These are phyloP conservation scores for Picea glauca DNA, from an alignment of 75 land plant species.

Conservation along the genomic window DNA sequence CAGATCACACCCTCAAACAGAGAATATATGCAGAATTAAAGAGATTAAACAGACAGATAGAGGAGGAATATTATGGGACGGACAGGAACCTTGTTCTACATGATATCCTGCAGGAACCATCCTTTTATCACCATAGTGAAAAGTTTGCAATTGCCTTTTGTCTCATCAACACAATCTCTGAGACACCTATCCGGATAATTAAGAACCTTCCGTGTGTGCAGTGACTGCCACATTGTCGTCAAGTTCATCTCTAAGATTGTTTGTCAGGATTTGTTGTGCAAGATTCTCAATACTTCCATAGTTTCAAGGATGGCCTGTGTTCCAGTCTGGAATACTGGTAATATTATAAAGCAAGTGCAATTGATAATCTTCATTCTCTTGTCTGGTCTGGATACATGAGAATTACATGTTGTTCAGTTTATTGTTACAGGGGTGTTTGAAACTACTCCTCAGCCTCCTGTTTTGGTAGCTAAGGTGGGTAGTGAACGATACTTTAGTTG, in stretches of 20 bases:
- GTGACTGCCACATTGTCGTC: neutral
- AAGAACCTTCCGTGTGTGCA: neutral
- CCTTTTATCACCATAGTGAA: neutral
- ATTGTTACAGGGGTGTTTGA: neutral
- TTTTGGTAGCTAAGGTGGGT: neutral
- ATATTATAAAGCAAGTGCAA: neutral
- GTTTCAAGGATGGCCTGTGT: neutral
- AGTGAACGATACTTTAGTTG: neutral
- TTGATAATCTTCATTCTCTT: neutral
- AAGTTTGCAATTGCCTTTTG: neutral
- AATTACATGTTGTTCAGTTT: neutral
- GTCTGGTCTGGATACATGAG: neutral
- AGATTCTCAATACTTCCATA: neutral
- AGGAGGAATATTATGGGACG: neutral
- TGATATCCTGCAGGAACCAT: neutral
- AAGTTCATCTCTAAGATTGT: constrained; percentile 3
- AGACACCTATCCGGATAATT: neutral
- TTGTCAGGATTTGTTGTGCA: neutral
- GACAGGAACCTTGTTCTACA: neutral
- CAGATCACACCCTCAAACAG: neutral
- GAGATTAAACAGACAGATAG: neutral
- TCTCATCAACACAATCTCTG: neutral
- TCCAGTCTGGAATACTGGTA: neutral
- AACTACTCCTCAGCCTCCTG: neutral
- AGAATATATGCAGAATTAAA: neutral